A percentile compares a stretch with the other conserved stretches of the same genome.
phyloP scores from a whole-genome alignment of 805 yeast genomes.

The Tetrapisispora arboricola region DNA sequence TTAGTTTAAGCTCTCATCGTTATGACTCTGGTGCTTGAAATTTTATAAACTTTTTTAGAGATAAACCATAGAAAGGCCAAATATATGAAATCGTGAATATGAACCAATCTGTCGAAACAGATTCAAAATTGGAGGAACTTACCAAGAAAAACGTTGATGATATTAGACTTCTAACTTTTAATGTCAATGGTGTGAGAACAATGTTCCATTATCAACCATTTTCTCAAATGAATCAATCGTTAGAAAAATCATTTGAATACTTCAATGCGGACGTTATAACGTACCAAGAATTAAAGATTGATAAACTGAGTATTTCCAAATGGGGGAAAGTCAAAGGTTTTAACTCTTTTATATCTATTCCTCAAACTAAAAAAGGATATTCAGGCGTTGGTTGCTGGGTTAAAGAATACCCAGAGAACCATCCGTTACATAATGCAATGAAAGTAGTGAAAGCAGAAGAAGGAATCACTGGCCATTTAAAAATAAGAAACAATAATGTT shows the following conservation, averaged over 20 bases:
- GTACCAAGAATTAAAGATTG: slow-evolving; percentile 73
- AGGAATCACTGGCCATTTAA: slow-evolving; percentile 67
- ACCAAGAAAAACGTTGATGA: not conserved
- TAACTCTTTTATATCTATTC: slow-evolving; percentile 58
- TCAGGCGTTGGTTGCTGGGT: slow-evolving; percentile 86
- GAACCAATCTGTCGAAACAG: not conserved
- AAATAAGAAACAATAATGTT: slow-evolving; percentile 7
- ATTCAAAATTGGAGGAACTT: not conserved
- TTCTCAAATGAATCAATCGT: slow-evolving; percentile 37
- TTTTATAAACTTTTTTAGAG: no score
- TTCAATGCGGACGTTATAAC: slow-evolving; percentile 70
- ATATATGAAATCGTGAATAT: not conserved
- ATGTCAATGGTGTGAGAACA: slow-evolving; percentile 77
- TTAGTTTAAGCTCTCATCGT: no score
- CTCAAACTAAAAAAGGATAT: slow-evolving; percentile 65
- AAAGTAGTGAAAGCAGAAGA: slow-evolving; percentile 72
- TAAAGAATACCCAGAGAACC: slow-evolving; percentile 38
- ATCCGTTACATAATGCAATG: slow-evolving; percentile 33
- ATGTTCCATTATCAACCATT: slow-evolving; percentile 79
- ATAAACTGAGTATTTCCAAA: slow-evolving; percentile 35
- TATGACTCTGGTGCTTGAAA: no score
- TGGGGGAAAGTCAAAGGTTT: slow-evolving; percentile 48
- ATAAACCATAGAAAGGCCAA: no score
- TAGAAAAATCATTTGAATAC: slow-evolving; percentile 36
- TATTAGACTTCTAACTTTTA: slow-evolving; percentile 57